A percentile compares a stretch with the other conserved stretches of the same genome.
phyloP scores from a whole-genome alignment of 768 basidiomycete species.

The Hypholoma sublateritium region DNA sequence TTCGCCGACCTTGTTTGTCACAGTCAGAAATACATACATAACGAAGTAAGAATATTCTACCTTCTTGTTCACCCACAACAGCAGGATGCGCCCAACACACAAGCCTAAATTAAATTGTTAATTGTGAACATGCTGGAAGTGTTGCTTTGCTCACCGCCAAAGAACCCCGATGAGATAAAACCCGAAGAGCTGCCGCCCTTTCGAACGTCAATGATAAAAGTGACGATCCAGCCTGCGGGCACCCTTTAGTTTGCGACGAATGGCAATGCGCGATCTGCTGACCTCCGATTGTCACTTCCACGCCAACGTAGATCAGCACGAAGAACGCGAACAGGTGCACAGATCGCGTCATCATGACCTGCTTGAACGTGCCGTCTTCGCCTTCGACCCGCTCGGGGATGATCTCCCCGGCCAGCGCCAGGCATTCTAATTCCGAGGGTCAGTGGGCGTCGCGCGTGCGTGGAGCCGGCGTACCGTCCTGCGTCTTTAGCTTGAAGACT shows the following conservation, averaged over 20 bases:
- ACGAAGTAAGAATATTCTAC: conserved; percentile 20
- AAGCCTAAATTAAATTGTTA: not conserved
- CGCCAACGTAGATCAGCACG: conserved; percentile 66
- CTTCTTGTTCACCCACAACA: conserved; percentile 57
- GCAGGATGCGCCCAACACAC: conserved; percentile 34
- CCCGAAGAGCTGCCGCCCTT: conserved; percentile 7
- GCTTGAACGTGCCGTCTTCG: conserved; percentile 39
- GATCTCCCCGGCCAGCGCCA: conserved; percentile 51
- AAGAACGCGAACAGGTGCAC: conserved; percentile 68
- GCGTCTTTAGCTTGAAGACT: conserved; percentile 69
- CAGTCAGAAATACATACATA: not conserved
- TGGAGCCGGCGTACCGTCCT: conserved; percentile 51
- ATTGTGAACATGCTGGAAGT: not conserved
- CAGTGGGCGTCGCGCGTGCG: not conserved
- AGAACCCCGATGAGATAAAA: conserved; percentile 6
- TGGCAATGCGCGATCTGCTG: not conserved
- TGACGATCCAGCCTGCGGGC: conserved; percentile 66
- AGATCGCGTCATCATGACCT: conserved; percentile 50
- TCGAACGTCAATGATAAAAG: conserved; percentile 24
- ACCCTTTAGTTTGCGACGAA: not conserved
- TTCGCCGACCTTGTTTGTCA: conserved; percentile 47
- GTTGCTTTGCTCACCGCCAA: not conserved
- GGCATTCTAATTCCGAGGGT: conserved; percentile 42
- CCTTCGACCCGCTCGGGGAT: conserved; percentile 33
- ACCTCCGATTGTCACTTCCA: conserved; percentile 63